Evolutionary conservation across 805 yeast species (phyloP).

Genomic region (Nakazawaea laoshanensis): DNA sequence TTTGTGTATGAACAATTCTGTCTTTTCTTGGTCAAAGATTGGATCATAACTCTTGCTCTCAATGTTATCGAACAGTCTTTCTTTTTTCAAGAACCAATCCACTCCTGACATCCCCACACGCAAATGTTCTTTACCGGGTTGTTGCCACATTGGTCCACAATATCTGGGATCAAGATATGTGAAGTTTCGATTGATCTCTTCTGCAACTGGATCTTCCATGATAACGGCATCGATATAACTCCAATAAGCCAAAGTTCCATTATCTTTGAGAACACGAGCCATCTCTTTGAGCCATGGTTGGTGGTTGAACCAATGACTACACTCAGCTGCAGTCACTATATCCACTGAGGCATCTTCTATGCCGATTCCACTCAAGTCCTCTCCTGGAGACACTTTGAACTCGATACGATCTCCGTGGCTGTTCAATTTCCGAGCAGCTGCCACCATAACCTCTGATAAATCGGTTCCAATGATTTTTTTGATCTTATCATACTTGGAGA

Average conservation of each 20-base stretch:
- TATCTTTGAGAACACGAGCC: slow-evolving; percentile 29
- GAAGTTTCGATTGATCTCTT: slow-evolving; percentile 40
- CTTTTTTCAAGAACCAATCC: slow-evolving; percentile 12
- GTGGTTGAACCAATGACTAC: slow-evolving; percentile 73
- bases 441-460: slow-evolving; percentile 48
- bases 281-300: slow-evolving; percentile 41
- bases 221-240: slow-evolving; percentile 61
- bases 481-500: slow-evolving; percentile 29
- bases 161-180: slow-evolving; percentile 37
- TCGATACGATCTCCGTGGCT: slow-evolving; percentile 12
- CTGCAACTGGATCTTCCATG: slow-evolving; percentile 40
- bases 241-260: slow-evolving; percentile 71
- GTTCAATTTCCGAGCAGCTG: slow-evolving; percentile 25
- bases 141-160: slow-evolving; percentile 41
- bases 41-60: slow-evolving; percentile 21
- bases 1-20: slow-evolving; percentile 15
- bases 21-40: background rate
- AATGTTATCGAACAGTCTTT: slow-evolving; percentile 18
- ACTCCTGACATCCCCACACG: slow-evolving; percentile 24
- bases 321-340: slow-evolving; percentile 67
- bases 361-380: slow-evolving; percentile 15
- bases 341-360: slow-evolving; percentile 34
- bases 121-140: slow-evolving; percentile 36
- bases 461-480: slow-evolving; percentile 56
- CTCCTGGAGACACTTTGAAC: slow-evolving; percentile 18